These are phyloP conservation scores for Fusarium sp. DNA, from an alignment of 2,329 filamentous ascomycete genomes.

Conservation along the genomic window DNA sequence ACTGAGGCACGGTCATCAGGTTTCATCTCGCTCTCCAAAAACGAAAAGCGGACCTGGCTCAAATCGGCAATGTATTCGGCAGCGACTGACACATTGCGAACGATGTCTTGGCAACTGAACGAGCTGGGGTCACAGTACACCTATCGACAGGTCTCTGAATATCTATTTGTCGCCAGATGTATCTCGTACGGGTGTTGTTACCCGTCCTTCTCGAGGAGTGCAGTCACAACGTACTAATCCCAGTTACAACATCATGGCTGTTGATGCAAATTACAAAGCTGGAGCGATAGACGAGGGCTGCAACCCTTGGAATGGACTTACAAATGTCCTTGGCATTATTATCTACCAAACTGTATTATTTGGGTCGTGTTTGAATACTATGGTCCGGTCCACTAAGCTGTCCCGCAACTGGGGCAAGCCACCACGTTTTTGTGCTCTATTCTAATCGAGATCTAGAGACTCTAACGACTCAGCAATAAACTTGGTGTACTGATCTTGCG, in stretches of 20 bases:
- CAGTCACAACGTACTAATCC: not conserved
- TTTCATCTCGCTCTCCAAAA: not conserved
- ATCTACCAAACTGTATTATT: not conserved
- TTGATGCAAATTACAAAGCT: not conserved
- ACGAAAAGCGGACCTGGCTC: constrained; percentile 1
- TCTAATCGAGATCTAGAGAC: constrained; percentile 45
- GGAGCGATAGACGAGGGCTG: not conserved
- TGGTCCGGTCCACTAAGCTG: not conserved
- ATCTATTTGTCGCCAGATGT: not conserved
- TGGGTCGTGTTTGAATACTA: not conserved
- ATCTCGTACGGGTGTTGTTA: not conserved
- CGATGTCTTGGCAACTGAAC: not conserved
- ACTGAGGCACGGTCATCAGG: not conserved
- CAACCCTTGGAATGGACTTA: not conserved
- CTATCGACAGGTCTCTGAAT: not conserved
- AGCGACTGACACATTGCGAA: constrained; percentile 16
- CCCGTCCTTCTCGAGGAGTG: not conserved
- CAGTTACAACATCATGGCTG: not conserved
- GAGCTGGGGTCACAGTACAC: not conserved
- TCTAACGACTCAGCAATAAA: constrained; percentile 42
- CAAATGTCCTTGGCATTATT: constrained; percentile 6
- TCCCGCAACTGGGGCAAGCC: not conserved
- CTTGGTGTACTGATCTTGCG: constrained; percentile 29
- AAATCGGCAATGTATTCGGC: constrained; percentile 2
- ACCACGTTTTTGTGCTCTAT: constrained; percentile 4